These are phyloP conservation scores for Alternaria brassicicola DNA, from an alignment of 2,329 filamentous ascomycete species.

Conservation along the genomic window DNA sequence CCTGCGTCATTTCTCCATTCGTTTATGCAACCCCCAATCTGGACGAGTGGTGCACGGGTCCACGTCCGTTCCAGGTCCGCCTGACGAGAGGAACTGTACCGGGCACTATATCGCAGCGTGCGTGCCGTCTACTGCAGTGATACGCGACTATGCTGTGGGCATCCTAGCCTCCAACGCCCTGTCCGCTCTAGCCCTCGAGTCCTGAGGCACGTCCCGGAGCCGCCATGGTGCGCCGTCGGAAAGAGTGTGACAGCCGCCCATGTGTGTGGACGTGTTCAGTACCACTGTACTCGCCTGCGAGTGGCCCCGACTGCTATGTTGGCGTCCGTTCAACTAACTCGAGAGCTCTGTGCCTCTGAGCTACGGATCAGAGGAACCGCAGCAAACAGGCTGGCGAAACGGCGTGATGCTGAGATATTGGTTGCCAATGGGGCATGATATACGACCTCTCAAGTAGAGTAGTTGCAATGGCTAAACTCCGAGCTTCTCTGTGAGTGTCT, in stretches of 20 bases:
- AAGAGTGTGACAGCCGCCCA: slow-evolving; percentile 37
- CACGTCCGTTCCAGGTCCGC: slow-evolving; percentile 6
- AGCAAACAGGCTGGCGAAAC: slow-evolving; percentile 24
- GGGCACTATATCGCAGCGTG: slow-evolving; percentile 3
- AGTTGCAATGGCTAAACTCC: slow-evolving; percentile 44
- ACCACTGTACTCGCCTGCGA: slow-evolving; percentile 24
- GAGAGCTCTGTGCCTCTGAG: slow-evolving; percentile 4
- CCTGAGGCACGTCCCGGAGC: slow-evolving; percentile 26
- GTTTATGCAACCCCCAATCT: slow-evolving; percentile 2
- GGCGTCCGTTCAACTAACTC: slow-evolving; percentile 10
- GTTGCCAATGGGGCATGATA: slow-evolving; percentile 37
- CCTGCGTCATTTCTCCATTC: slow-evolving; percentile 4
- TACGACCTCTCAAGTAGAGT: slow-evolving; percentile 42
- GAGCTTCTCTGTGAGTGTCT: slow-evolving; percentile 34
- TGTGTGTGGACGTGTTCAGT: slow-evolving; percentile 41
- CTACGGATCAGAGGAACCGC: slow-evolving; percentile 39
- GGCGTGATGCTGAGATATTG: slow-evolving; percentile 32
- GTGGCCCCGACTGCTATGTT: slow-evolving; percentile 15
- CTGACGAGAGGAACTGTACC: not conserved
- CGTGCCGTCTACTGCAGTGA: slow-evolving; percentile 32
- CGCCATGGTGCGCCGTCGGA: slow-evolving; percentile 16
- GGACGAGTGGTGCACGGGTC: slow-evolving; percentile 1
- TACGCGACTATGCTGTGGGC: slow-evolving; percentile 32
- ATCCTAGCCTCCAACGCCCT: slow-evolving; percentile 25
- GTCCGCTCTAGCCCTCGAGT: slow-evolving; percentile 30